Conservation (phyloP, 805 yeast genomes). For the Candida ovalis region DNA sequence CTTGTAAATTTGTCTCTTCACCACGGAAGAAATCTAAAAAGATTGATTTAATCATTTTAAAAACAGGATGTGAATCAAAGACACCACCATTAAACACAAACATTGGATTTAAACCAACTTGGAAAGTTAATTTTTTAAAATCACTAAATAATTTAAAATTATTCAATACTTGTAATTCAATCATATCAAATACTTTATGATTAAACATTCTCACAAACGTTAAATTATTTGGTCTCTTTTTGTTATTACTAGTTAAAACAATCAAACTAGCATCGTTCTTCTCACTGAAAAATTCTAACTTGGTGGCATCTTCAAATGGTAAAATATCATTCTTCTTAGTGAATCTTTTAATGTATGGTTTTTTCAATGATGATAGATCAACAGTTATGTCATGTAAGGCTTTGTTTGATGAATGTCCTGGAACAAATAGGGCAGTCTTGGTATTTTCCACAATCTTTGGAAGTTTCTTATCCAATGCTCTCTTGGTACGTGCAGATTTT, state of each 20-base stretch:
- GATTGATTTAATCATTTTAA: constrained; percentile 78
- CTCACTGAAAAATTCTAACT: constrained; percentile 88
- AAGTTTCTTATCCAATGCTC: constrained; percentile 87
- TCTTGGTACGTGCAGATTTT: constrained; percentile 90
- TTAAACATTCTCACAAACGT: constrained; percentile 89
- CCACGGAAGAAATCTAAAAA: constrained; percentile 91
- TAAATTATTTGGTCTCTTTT: constrained; percentile 89
- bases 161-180: constrained; percentile 73
- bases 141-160: constrained; percentile 72
- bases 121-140: constrained; percentile 75
- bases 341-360: constrained; percentile 86
- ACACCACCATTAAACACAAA: constrained; percentile 89
- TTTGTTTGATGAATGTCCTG: constrained; percentile 79
- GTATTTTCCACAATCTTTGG: constrained; percentile 86
- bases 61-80: constrained; percentile 86
- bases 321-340: constrained; percentile 81
- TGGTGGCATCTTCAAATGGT: constrained; percentile 87
- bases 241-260: constrained; percentile 75
- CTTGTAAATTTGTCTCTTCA: constrained; percentile 74
- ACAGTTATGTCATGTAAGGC: constrained; percentile 83
- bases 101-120: constrained; percentile 91
- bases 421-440: constrained; percentile 85
- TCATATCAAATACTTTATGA: constrained; percentile 87
- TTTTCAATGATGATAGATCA: constrained; percentile 84
- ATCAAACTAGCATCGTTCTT: constrained; percentile 88